phyloP scores from a whole-genome alignment of 2,329 filamentous ascomycete genomes.

The Aspergillus sp. region DNA sequence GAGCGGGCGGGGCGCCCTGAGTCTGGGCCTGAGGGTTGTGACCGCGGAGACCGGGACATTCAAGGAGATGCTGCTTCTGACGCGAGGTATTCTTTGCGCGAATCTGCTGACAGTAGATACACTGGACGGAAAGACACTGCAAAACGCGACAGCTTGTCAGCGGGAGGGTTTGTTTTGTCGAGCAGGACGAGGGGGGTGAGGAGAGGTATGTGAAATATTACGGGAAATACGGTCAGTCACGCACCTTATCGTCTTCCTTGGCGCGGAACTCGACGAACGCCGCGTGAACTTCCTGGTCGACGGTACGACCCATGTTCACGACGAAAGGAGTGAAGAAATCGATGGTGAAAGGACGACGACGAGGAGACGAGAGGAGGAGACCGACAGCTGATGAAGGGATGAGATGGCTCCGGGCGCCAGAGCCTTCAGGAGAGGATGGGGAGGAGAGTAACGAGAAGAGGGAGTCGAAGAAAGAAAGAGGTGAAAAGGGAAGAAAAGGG shows the following conservation, averaged over 20 bases:
- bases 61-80: constrained; percentile 52
- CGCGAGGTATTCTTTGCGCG: constrained; percentile 54
- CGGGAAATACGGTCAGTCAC: constrained; percentile 37
- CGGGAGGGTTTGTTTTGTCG: constrained; percentile 25
- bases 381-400: background rate
- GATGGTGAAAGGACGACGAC: constrained; percentile 19
- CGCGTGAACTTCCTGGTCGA: constrained; percentile 53
- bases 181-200: constrained; percentile 16
- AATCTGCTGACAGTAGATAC: constrained; percentile 54
- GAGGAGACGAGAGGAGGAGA: background rate
- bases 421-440: background rate
- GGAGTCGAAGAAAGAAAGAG: constrained; percentile 11
- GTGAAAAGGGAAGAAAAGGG: constrained; percentile 8
- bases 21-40: constrained; percentile 44
- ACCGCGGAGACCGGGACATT: constrained; percentile 49
- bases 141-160: constrained; percentile 31
- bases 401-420: background rate
- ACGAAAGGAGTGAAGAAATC: constrained; percentile 24
- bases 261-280: constrained; percentile 55
- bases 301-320: constrained; percentile 49
- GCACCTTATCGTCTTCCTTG: constrained; percentile 53
- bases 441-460: constrained; percentile 8
- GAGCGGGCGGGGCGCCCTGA: constrained; percentile 35
- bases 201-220: constrained; percentile 36
- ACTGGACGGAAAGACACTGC: constrained; percentile 53